Evolutionary conservation across 139 green algal species (phyloP), one percentile per base, ranked within the genome.

Genomic region (Desmodesmus armatus): DNA sequence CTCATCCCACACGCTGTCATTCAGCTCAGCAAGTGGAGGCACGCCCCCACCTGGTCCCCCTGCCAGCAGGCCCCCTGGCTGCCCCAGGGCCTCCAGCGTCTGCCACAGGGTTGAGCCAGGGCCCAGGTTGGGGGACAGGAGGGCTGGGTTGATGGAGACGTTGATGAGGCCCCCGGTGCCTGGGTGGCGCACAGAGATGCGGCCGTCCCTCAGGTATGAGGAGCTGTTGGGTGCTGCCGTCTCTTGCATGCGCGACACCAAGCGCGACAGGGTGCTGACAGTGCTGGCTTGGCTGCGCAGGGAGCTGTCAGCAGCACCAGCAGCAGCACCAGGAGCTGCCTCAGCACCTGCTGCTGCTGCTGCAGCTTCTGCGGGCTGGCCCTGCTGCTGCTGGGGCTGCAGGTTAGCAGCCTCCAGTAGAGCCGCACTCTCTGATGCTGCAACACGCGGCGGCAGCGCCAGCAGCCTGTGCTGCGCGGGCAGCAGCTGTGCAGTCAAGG

Each of bases 401-500:
- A 19, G n/a, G n/a, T n/a, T n/a, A n/a, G 82, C 51, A 5, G 69
- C 43, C 3, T 49, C 62, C n/a, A 84, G 62, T n/a, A 84, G 78
- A 3, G 63, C 78, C 35, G 41, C 43, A 51, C 43, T 76, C 6
- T 84, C 78, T 33, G 29, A 33, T 7, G 67, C 62, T 37, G 51
- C 35, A 23, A 76, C 13, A 25, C 53, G 66, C 7, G 85, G 53
- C 29, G 80, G 86, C 29, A 77, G 60, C 29, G 73, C 80, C 66
- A 90, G 62, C 75, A 90, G 74, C 3, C 89, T 77, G 80, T 90
- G 86, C 84, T 89, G 86, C 29, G 58, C 43, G 21, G 82, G 82
- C 82, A 90, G 73, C 15, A 90, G 76, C 29, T 69, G 63, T n/a
- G 40, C 60, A 4, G 66, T 76, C 21, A 86, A 27, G 37, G 40